Percentiles rank a stretch among this genome's conserved stretches.
These are phyloP conservation scores for Keithomyces neogunnii DNA, from an alignment of 2,329 filamentous ascomycete genomes.

Conservation along the genomic window DNA sequence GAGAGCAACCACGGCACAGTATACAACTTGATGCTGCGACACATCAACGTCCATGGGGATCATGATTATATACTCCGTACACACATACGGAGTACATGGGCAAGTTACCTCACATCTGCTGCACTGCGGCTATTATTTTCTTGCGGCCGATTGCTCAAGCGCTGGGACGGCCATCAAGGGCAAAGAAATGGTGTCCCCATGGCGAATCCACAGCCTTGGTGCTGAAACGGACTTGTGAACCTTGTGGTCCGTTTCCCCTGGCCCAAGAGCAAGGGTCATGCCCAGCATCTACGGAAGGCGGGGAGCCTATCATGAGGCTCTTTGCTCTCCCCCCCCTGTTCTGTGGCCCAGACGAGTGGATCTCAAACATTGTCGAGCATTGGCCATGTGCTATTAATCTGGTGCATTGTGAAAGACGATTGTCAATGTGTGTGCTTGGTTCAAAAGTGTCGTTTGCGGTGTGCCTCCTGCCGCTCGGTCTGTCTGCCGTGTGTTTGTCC, in stretches of 20 bases:
- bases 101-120: too few species aligned
- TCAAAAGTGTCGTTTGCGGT: too few species aligned
- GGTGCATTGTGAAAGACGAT: neutral
- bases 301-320: constrained; percentile 1
- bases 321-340: neutral
- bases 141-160: too few species aligned
- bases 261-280: neutral
- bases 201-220: neutral
- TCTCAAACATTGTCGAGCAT: neutral
- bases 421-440: neutral
- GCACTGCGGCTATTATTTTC: too few species aligned
- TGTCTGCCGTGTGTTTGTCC: too few species aligned
- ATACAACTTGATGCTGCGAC: too few species aligned
- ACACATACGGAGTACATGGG: too few species aligned
- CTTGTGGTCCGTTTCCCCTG: neutral
- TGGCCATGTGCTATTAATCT: neutral
- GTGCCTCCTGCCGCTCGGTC: too few species aligned
- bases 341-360: neutral
- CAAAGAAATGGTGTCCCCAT: neutral
- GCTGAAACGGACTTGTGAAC: neutral
- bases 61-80: too few species aligned
- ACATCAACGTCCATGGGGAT: too few species aligned
- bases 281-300: neutral
- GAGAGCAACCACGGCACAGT: too few species aligned
- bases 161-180: too few species aligned